Evolutionary conservation across 1,284 basidiomycete species (phyloP), one percentile per base, ranked within the genome.

Genomic region (Cutaneotrichosporon sp.): DNA sequence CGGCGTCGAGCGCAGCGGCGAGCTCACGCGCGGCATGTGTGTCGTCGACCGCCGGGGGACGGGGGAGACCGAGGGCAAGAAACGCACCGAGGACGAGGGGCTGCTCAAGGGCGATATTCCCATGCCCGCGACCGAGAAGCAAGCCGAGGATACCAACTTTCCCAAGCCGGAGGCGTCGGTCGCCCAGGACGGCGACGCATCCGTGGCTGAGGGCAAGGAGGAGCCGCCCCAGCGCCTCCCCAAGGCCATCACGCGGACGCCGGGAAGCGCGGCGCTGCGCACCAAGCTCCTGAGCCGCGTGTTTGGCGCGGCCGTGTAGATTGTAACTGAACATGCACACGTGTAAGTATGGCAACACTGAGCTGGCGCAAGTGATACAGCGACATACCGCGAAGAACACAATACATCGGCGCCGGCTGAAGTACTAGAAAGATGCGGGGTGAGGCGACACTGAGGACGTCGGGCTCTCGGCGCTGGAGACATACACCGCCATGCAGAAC

Each of bases 21-120:
- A 81, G 68, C 69, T 76, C 29, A 82, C 81, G 9, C 67, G 80
- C 49, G 81, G 81, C 13, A 81, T 81, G 79, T 81, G 80, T 61
- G 79, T 81, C 3, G 76, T 81, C 24, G 81, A 82, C 70, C 64
- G 80, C 52, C 64, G 81, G 18, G 55, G 55, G 6, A 72, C 70
- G 10, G 72, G 70, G 4, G 74, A 76, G 66, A 56, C 53, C 14
- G 63, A 60, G 11, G 65, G 60, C 8, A 66, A 61, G 51, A 58
- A 64, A 49, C 65, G 76, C 52, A 73, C 74, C 1, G 69, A 75
- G 64, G 62, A 71, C 57, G 66, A 72, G 46, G 50, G 56, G 45
- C 43, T 69, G 16, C 52, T 55, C 27, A 36, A 36, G 16, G 25
- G 33, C 25, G 50, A 56, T 43, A 38, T 36, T 18, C 58, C 58